Conservation (phyloP, 768 basidiomycete species). For the Phlebiopsis flavidoalba region DNA sequence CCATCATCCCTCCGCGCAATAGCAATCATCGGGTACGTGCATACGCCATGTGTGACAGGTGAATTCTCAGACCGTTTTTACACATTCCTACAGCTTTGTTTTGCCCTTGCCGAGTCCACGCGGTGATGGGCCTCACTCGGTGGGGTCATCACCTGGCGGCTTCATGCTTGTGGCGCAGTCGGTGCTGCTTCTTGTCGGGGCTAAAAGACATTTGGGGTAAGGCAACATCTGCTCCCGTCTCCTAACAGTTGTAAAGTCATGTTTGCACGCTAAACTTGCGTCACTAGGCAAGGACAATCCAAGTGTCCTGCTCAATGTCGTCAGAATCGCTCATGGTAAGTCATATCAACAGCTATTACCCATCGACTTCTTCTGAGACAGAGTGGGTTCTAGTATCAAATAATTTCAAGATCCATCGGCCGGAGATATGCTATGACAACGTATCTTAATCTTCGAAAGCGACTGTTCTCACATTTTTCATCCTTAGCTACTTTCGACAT, state of each 20-base stretch:
- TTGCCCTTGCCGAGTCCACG: constrained; percentile 7
- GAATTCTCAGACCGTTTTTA: not conserved
- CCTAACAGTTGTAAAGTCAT: not conserved
- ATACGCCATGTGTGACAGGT: not conserved
- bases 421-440: not conserved
- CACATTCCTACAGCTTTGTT: constrained; percentile 1
- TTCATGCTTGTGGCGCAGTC: not conserved
- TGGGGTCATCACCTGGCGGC: not conserved
- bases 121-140: constrained; percentile 2
- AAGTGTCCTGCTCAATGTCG: constrained; percentile 8
- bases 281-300: constrained; percentile 5
- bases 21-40: constrained; percentile 2
- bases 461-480: constrained; percentile 8
- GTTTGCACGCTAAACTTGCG: not conserved
- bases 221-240: not conserved
- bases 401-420: too few species aligned
- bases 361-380: too few species aligned
- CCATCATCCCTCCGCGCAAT: constrained; percentile 5
- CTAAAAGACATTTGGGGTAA: constrained; percentile 10
- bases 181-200: not conserved
- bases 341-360: too few species aligned
- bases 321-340: constrained; percentile 9
- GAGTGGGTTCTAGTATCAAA: not conserved
- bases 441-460: not conserved
- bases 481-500: constrained; percentile 6